Evolutionary conservation across 202 grass and related monocot species (phyloP), one percentile per base, ranked within the genome.

Genomic region (Carex sylvatica): DNA sequence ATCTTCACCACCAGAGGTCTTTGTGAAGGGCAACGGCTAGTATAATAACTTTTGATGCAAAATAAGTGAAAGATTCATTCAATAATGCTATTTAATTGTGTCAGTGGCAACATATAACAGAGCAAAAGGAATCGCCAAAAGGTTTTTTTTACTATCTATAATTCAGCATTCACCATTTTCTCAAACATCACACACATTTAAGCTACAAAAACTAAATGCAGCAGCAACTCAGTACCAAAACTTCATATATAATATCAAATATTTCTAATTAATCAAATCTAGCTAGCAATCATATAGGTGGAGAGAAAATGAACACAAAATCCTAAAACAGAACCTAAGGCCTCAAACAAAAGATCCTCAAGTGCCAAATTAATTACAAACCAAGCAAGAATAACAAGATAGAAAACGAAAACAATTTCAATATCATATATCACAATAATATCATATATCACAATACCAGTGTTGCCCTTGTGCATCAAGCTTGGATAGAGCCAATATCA

Each of bases 401-500:
- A 0, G 49, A 81, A 18, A 78, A n/a, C n/a, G 15, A 15, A 49
- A 40, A 40, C 36, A 40, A 6, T 5, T 40, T 49, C 10, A 49
- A 2, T 12, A 49, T 49, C 46, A 49, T 2, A 49, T 40, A 49
- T 49, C 10, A 49, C 0, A 49, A 67, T 40, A 40, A 7, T 40
- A 40, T 40, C 36, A 40, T 40, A n/a, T n/a, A n/a, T n/a, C n/a
- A n/a, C 28, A 2, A 28, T 28, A 82, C 68, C 79, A 82, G 11
- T 82, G 62, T 53, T 77, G 7, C 3, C 52, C 52, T 77, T 54
- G 35, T 14, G 46, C 80, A 56, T 82, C 81, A 46, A 74, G 65
- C 54, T 89, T 68, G 58, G 83, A 36, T 59, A 96, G 74, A 19
- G 82, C 69, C 6, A 91, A 42, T 10, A 84, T 82, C 20, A 93